Evolutionary conservation across 371 early-diverging fungal species (phyloP).

Genomic region (Actinomortierella ambigua): DNA sequence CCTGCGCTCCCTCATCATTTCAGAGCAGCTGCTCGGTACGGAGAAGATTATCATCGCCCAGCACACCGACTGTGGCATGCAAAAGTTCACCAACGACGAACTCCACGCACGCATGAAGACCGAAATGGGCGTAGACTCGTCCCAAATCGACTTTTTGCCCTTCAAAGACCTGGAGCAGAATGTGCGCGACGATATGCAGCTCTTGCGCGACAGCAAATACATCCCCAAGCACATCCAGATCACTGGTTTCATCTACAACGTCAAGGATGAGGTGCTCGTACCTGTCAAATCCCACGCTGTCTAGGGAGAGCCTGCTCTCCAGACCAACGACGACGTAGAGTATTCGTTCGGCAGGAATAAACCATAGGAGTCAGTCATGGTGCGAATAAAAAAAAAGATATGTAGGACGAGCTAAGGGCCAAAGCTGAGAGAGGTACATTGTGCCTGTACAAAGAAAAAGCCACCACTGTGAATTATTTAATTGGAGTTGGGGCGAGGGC

Average conservation of each 20-base stretch:
- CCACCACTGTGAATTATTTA: no score
- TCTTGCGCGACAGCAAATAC: conserved; percentile 21
- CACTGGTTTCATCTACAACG: conserved; percentile 34
- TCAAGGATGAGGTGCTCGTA: conserved; percentile 28
- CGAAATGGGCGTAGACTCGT: conserved; percentile 18
- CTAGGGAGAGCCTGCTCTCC: no score
- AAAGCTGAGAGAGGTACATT: no score
- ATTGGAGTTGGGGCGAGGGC: no score
- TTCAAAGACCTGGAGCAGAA: conserved; percentile 38
- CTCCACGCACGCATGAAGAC: conserved; percentile 26
- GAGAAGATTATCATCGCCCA: conserved; percentile 30
- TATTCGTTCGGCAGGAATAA: no score
- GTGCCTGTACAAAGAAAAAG: no score
- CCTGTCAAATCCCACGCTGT: conserved; percentile 22
- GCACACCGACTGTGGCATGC: conserved; percentile 45
- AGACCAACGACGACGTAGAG: no score
- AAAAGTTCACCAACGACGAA: conserved; percentile 27
- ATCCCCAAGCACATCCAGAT: conserved; percentile 32
- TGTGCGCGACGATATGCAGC: conserved; percentile 27
- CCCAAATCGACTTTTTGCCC: conserved; percentile 35
- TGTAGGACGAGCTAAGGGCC: no score
- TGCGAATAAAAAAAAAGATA: no score
- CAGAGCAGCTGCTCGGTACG: conserved; percentile 41
- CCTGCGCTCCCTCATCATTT: conserved; percentile 45
- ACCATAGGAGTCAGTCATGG: no score